These are phyloP conservation scores for Phlebiopsis gigantea DNA, from an alignment of 768 basidiomycete genomes.

Conservation along the genomic window DNA sequence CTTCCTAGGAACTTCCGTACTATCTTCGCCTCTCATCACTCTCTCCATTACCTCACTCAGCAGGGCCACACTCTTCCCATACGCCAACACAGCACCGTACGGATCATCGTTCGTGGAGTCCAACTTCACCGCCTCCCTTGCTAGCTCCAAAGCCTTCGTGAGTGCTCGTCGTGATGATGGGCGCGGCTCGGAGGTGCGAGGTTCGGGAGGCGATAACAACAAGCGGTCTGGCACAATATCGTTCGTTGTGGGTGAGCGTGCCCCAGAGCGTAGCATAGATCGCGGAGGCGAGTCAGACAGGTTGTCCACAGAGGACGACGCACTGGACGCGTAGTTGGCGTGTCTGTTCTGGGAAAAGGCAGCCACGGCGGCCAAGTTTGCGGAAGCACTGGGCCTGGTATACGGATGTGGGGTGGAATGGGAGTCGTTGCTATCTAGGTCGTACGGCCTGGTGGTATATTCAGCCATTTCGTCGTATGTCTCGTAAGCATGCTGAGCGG, in stretches of 20 bases:
- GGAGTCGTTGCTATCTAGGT: slow-evolving; percentile 16
- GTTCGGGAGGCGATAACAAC: slow-evolving; percentile 34
- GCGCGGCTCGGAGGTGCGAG: slow-evolving; percentile 44
- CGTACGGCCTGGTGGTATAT: slow-evolving; percentile 12
- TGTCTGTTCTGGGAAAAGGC: slow-evolving; percentile 54
- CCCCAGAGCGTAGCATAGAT: slow-evolving; percentile 37
- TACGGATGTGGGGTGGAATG: slow-evolving; percentile 20
- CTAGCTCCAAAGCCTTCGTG: slow-evolving; percentile 80
- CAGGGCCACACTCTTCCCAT: slow-evolving; percentile 79
- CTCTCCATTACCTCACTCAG: slow-evolving; percentile 91
- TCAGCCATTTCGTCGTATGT: slow-evolving; percentile 22
- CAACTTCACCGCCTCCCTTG: slow-evolving; percentile 83
- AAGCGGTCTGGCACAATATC: slow-evolving; percentile 41
- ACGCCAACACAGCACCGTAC: slow-evolving; percentile 83
- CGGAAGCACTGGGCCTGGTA: slow-evolving; percentile 35
- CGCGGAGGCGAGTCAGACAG: slow-evolving; percentile 55
- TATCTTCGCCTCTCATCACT: slow-evolving; percentile 81
- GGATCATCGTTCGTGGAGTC: slow-evolving; percentile 88
- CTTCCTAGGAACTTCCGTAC: slow-evolving; percentile 55
- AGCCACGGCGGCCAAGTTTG: slow-evolving; percentile 53
- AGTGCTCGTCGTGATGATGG: slow-evolving; percentile 83
- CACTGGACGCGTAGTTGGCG: slow-evolving; percentile 20
- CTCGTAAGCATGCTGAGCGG: slow-evolving; percentile 31
- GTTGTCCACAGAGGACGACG: slow-evolving; percentile 39
- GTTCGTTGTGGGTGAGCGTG: slow-evolving; percentile 23